Evolutionary conservation across 345 rosid genomes (phyloP).

Genomic region (Salix caprea): DNA sequence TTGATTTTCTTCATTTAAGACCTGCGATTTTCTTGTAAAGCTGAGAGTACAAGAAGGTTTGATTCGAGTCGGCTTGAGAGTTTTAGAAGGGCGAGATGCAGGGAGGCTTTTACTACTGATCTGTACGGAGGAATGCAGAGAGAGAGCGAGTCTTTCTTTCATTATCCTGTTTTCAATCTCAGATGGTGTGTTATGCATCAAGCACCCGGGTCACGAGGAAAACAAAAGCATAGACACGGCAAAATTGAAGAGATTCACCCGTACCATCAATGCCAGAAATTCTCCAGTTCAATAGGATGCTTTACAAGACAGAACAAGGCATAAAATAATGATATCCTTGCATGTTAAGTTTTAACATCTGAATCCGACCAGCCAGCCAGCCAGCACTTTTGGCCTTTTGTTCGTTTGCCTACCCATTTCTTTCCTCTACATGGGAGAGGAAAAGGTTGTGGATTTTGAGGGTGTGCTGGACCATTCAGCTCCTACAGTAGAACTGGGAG

Average conservation of each 20-base stretch:
- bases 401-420: neutral
- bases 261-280: neutral
- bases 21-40: too few species aligned
- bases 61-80: too few species aligned
- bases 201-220: neutral
- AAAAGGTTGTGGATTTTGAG: neutral
- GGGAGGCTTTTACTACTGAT: too few species aligned
- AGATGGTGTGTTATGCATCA: neutral
- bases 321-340: neutral
- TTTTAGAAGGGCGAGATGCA: too few species aligned
- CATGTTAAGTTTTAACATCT: neutral
- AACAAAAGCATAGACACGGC: neutral
- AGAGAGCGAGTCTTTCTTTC: too few species aligned
- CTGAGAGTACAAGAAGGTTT: too few species aligned
- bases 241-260: neutral
- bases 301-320: neutral
- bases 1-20: too few species aligned
- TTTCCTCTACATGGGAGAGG: neutral
- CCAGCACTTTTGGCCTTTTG: neutral
- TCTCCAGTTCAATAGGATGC: neutral
- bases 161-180: neutral
- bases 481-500: conserved; percentile 31
- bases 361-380: neutral
- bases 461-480: conserved; percentile 11
- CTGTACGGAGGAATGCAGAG: too few species aligned